Evolutionary conservation across 208 protist species (phyloP), one percentile per base, ranked within the genome.

Genomic region (Trypanosoma mega): DNA sequence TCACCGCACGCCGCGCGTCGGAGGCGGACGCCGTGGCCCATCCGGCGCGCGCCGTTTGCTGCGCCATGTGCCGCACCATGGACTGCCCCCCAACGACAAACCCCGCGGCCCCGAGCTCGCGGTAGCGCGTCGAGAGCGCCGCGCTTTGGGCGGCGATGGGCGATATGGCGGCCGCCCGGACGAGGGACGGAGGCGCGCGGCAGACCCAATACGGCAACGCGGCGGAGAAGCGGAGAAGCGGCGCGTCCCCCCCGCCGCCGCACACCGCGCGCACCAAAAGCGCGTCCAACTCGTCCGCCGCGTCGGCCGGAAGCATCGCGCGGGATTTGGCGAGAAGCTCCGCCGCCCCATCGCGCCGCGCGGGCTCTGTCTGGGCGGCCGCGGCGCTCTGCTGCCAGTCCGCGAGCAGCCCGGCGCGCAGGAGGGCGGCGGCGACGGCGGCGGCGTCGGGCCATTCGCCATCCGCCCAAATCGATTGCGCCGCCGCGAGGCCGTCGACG

Each of bases 201-300:
- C 36, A 20, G 8, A 63, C 61, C 53, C 68, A 37, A 46, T 70
- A 70, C 39, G 69, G 49, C 31, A 71, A 53, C 31, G 67, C 24
- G n/a, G 55, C 39, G 29, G 74, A 69, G 52, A 76, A 58, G 45
- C 72, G 37, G 14, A 81, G 59, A 52, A 76, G 29, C 2, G 60
- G 49, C 11, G 7, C 46, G 3, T 11, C 43, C 23, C 52, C 45
- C 20, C 26, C 45, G 46, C 16, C 36, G 12, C 24, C 56, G 27
- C 57, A 50, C 21, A 57, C 48, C 27, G 67, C 68, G 4, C 53
- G 58, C 29, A 74, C 26, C 12, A 74, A 29, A 12, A 62, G 51
- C 18, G 46, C 34, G 14, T 66, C 59, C 59, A 74, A 51, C 1
- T 56, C 47, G 6, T 58, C 54, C 5, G 37, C 48, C 39, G 59